Evolutionary conservation across 306 rosid genomes (phyloP).

Genomic region (Glycine tomentella): DNA sequence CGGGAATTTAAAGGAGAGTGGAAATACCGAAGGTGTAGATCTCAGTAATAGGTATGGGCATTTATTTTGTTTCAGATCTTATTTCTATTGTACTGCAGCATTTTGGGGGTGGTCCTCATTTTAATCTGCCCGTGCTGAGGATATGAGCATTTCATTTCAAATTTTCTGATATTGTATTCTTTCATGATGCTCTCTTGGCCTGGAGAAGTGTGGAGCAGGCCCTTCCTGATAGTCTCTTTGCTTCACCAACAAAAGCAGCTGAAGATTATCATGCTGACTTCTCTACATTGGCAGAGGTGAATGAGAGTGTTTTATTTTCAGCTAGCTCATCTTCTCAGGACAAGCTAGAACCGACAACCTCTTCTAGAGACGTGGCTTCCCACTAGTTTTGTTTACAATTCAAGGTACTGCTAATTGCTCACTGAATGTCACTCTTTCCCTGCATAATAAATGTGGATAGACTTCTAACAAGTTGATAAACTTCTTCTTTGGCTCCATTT

Average conservation of each 20-base stretch:
- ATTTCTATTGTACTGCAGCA: neutral
- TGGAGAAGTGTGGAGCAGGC: conserved; percentile 72
- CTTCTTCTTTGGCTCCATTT: conserved; percentile 46
- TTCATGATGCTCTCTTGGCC: conserved; percentile 26
- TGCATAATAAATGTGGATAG: conserved; percentile 4
- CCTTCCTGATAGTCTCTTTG: conserved; percentile 87
- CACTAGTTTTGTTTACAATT: conserved; percentile 53
- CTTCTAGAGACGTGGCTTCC: conserved; percentile 53
- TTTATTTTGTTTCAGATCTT: conserved; percentile 30
- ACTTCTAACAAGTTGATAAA: conserved; percentile 24
- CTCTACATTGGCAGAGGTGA: conserved; percentile 46
- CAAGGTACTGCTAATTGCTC: conserved; percentile 54
- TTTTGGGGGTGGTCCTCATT: neutral
- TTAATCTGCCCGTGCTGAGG: neutral
- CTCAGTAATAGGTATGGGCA: conserved; percentile 55
- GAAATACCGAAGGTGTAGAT: conserved; percentile 48
- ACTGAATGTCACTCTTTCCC: conserved; percentile 8
- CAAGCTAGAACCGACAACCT: conserved; percentile 45
- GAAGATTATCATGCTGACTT: conserved; percentile 53
- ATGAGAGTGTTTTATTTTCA: conserved; percentile 47
- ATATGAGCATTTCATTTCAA: conserved; percentile 24
- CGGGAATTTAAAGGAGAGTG: conserved; percentile 44
- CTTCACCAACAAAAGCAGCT: conserved; percentile 81
- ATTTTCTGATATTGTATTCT: conserved; percentile 34
- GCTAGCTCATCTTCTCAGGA: conserved; percentile 45